These are phyloP conservation scores for Umbilicaria muhlenbergii DNA, from an alignment of 495 filamentous ascomycete genomes.

Conservation along the genomic window DNA sequence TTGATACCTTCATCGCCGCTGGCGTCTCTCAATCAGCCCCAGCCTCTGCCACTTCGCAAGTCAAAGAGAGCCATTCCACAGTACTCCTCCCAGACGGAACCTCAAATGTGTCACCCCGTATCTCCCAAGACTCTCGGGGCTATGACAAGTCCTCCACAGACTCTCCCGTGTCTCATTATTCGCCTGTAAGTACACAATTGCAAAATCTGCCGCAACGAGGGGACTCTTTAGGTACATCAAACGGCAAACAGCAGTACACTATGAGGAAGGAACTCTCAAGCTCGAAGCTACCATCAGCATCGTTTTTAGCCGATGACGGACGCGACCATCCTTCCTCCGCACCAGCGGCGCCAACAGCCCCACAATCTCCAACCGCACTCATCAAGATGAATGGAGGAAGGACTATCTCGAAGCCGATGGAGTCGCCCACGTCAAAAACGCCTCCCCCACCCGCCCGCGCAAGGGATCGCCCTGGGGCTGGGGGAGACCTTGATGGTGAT, in stretches of 20 bases:
- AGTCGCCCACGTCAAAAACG: conserved; percentile 19
- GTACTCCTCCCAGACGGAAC: conserved; percentile 8
- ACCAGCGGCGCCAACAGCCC: conserved; percentile 7
- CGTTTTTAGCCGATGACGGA: background rate
- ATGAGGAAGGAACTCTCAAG: background rate
- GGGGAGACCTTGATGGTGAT: conserved; percentile 26
- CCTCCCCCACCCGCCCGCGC: conserved; percentile 12
- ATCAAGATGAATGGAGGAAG: conserved; percentile 9
- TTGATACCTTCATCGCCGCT: conserved; percentile 20
- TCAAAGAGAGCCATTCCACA: conserved; percentile 20
- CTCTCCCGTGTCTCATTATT: conserved; percentile 12
- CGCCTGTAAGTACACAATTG: conserved; percentile 11
- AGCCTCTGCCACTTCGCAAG: conserved; percentile 13
- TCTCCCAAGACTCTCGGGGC: conserved; percentile 24
- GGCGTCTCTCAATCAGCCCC: conserved; percentile 15
- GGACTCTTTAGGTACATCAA: conserved; percentile 35
- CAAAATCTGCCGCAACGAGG: conserved; percentile 35
- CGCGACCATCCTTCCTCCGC: conserved; percentile 11
- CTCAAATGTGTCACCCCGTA: conserved; percentile 18
- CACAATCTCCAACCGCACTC: background rate
- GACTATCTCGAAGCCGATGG: conserved; percentile 16
- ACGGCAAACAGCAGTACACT: conserved; percentile 9
- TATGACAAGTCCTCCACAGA: conserved; percentile 26
- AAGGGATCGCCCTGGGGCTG: conserved; percentile 7
- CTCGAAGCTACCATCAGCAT: too few species aligned